Base-by-base conservation (phyloP, 208 protist species). In the Crithidia acanthocephali region DNA sequence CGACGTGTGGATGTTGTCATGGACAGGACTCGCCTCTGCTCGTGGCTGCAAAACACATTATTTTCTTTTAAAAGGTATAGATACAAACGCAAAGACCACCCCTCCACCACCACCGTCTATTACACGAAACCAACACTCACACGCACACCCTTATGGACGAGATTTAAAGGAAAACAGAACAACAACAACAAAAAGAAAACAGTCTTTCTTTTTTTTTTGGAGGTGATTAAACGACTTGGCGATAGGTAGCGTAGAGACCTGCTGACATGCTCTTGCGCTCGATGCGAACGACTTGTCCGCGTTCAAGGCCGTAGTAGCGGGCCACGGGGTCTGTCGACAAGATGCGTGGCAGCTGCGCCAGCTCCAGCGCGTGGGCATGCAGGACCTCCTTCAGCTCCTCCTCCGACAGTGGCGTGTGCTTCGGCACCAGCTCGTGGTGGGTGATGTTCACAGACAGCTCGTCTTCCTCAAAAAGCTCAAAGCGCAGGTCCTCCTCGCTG, bases 391-490 rank as follows among this genome's bases (percentile, higher is more conserved):
- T 87, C 57, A 97, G 83, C 76, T 98, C 87, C 55, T 91, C 81
- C 15, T 88, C 73, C 27, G 83, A 87, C 16, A 99, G 80, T 25
- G 91, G 87, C 32, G 85, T 86, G 79, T 99, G 98, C 77, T 95
- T 89, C 23, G 98, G 98, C 13, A 99, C 98, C 13, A 99, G 86
- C 53, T 97, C 86, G 83, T 99, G 98, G 68, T 98, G 80, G 0
- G 98, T 99, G 66, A 99, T 98, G 83, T 99, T 99, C 56, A 99
- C 91, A 32, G 98, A 79, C 23, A 99, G 85, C 61, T 99, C 97
- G 40, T 91, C 85, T 80, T 99, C 97, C 35, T 95, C 79, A 72
- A 99, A 99, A 7, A 95, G 69, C 80, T 99, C 93, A 42, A 99
- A 86, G 20, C 91, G 81, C 51, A 93, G 48, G 44, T 71, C 71